These are phyloP conservation scores for Trametes cinnabarina DNA, from an alignment of 768 basidiomycete species.

Conservation along the genomic window DNA sequence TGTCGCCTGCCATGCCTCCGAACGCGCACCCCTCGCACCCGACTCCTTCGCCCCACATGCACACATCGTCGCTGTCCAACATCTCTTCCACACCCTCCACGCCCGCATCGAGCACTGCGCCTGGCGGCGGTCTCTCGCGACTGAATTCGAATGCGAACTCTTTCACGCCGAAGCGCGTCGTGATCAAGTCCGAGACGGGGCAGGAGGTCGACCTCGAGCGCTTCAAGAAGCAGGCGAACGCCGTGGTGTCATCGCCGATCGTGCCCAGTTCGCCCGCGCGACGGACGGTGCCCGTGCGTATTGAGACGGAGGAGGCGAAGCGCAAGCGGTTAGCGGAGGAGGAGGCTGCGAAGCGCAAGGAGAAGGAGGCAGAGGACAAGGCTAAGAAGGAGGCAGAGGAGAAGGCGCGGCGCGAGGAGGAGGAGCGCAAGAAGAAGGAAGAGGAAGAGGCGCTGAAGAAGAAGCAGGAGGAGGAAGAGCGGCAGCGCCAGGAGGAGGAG, in stretches of 20 bases:
- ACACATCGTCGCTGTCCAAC: slow-evolving; percentile 44
- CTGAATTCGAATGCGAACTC: slow-evolving; percentile 63
- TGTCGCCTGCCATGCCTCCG: slow-evolving; percentile 54
- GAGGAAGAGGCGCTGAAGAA: slow-evolving; percentile 45
- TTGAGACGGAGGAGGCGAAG: slow-evolving; percentile 63
- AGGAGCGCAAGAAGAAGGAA: slow-evolving; percentile 25
- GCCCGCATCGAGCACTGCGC: slow-evolving; percentile 49
- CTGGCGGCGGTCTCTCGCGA: slow-evolving; percentile 36
- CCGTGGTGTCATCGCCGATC: slow-evolving; percentile 38
- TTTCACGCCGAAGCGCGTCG: slow-evolving; percentile 55
- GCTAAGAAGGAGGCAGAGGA: slow-evolving; percentile 43
- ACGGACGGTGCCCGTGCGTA: slow-evolving; percentile 44
- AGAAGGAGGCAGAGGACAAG: slow-evolving; percentile 45
- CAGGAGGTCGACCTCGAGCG: slow-evolving; percentile 59
- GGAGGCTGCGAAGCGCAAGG: slow-evolving; percentile 28
- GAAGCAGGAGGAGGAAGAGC: slow-evolving; percentile 46
- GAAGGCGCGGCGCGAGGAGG: slow-evolving; percentile 21
- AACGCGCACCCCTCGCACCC: slow-evolving; percentile 45
- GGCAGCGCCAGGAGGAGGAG: slow-evolving; percentile 36
- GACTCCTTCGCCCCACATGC: slow-evolving; percentile 43
- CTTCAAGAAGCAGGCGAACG: slow-evolving; percentile 48
- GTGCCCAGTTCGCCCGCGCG: slow-evolving; percentile 39
- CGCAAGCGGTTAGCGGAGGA: slow-evolving; percentile 47
- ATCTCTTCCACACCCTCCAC: slow-evolving; percentile 70
- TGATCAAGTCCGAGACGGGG: slow-evolving; percentile 63